Evolutionary conservation across 345 rosid species (phyloP), one percentile per base, ranked within the genome.

Genomic region (Acer yangbiense): DNA sequence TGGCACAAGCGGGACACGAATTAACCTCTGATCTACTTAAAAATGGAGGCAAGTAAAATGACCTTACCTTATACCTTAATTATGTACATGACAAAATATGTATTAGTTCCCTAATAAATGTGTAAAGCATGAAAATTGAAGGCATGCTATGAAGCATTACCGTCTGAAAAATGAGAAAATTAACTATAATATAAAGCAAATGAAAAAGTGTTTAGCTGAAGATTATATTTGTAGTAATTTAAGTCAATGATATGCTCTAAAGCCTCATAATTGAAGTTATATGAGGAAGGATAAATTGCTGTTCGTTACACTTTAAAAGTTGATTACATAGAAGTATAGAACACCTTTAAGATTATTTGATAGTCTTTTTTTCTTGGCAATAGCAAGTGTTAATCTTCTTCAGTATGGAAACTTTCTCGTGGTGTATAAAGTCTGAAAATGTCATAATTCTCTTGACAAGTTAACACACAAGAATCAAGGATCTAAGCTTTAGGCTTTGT

Each of bases 1-100:
- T 90, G 85, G 98, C 92, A 0, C 99, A 95, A 87, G 87, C 89
- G 5, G 99, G 99, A 69, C 76, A 79, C 72, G 92, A 92, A 71
- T 71, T 95, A 21, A 87, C 87, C 61, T 82, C 92, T 3, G 90
- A 91, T 57, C 72, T 85, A 61, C 83, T 93, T 10, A 88, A 90
- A 75, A 78, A 81, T 54, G 84, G 83, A 9, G 88, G 98, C 82
- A 84, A 81, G 87, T 79, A 32, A 7, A 65, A 70, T 6, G 11
- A n/a, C 9, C 9, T 65, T 6, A 70, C 46, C 12, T 64, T 6
- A n/a, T 9, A 43, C 46, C 2, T 43, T 7, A 9, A 43, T 43
- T 7, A 27, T 50, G 25, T 20, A 21, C 35, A 39, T 39, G 32
- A 60, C n/a, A 12, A 12, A 9, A 20, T 60, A 60, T 35, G 25